Evolutionary conservation across 2,329 filamentous ascomycete species (phyloP), one percentile per base, ranked within the genome.

Genomic region (Phaeosphaeria sp.): DNA sequence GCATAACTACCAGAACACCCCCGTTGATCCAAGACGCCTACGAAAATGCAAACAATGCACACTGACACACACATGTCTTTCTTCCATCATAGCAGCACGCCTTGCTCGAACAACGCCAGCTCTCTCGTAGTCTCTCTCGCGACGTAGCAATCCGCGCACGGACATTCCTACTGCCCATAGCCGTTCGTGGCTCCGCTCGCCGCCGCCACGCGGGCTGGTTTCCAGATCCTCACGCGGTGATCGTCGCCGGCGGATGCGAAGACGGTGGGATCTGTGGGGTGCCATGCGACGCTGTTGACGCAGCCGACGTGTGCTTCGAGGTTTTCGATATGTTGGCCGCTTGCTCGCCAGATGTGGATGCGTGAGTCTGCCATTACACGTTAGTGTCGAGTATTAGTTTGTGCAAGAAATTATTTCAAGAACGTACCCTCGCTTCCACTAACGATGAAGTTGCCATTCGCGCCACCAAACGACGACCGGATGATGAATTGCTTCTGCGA

Each of bases 191-290:
- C 17, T 4, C 53, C 57, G 22, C 57, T 60, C 11, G 47, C 55
- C 15, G 64, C 52, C 6, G 64, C 59, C 8, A 57, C 59, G 5
- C 30, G 30, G 8, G 50, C 55, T 0, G 73, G 72, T 58, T 71
- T 74, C 74, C 74, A 97, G 90, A 99, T 93, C 79, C 90, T 89
- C 63, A 98, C 89, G 73, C 86, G 88, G 53, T 85, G 84, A 72
- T 98, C 95, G 75, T 99, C 95, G 18, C 94, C 93, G 57, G 91
- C 94, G 13, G 93, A 94, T 17, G 93, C 95, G 77, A 97, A 92
- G 81, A 97, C 89, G 60, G 86, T 87, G 1, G 92, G 88, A 71
- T 97, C 87, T 11, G 81, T 84, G 1, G 95, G 93, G 69, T 94
- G 95, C 94, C 95, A 99, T 21, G 90, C 85, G 39, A 96, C 91